Conservation (phyloP, 805 yeast species). For the Jamesozyma rosinii region DNA sequence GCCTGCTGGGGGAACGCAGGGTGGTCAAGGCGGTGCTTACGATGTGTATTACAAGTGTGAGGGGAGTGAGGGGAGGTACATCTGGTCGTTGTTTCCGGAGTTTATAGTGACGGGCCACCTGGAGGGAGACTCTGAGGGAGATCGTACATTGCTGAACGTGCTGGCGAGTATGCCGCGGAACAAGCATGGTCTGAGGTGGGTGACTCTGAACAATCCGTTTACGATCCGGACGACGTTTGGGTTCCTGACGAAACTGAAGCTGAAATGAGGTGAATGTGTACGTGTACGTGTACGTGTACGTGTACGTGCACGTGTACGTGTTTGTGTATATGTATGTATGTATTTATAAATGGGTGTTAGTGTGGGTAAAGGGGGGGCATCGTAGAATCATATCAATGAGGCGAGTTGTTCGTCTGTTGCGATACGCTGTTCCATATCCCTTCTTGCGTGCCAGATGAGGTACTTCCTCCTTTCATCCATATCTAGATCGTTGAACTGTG, state of each 20-base stretch:
- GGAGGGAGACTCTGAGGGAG: not conserved
- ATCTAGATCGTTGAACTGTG: conserved; percentile 13
- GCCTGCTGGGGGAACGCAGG: no score
- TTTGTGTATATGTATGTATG: not conserved
- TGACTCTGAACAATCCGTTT: not conserved
- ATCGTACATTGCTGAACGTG: not conserved
- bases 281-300: no score
- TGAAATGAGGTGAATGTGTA: not conserved
- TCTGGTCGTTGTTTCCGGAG: not conserved
- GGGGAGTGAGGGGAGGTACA: not conserved
- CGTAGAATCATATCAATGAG: no score
- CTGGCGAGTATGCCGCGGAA: not conserved
- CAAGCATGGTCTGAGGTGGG: not conserved
- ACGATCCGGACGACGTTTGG: conserved; percentile 3
- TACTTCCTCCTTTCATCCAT: conserved; percentile 25
- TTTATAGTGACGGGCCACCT: not conserved
- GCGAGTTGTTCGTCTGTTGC: conserved; percentile 10
- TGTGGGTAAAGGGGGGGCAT: no score
- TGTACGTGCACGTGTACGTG: no score
- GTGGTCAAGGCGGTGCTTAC: no score
- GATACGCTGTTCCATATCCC: conserved; percentile 37
- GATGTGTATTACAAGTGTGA: not conserved
- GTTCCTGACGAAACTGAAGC: not conserved
- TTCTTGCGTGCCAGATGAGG: conserved; percentile 54
- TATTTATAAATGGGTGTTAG: not conserved